Evolutionary conservation across 2,329 filamentous ascomycete species (phyloP).

Genomic region (Apiospora sp.): DNA sequence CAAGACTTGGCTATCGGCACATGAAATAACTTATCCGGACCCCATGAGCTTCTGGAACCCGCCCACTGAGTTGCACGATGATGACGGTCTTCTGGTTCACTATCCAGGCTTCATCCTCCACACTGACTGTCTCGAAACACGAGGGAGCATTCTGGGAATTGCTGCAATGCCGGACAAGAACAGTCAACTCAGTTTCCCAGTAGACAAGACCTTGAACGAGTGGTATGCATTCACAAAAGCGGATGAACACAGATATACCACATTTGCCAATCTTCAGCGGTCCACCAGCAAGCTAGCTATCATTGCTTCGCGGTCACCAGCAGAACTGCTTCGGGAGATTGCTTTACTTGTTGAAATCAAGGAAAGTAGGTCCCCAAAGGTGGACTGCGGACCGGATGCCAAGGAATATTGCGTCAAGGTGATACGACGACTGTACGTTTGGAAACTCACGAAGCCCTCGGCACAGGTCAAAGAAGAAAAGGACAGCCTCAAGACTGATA

Average conservation of each 20-base stretch:
- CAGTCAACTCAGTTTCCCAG: constrained; percentile 16
- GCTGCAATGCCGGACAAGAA: constrained; percentile 5
- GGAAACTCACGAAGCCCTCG: background rate
- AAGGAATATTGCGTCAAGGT: constrained; percentile 6
- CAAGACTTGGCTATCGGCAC: constrained; percentile 24
- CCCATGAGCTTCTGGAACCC: constrained; percentile 22
- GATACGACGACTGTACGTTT: constrained; percentile 18
- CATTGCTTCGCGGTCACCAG: constrained; percentile 7
- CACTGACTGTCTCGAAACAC: constrained; percentile 16
- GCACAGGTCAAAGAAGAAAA: background rate
- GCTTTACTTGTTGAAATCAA: constrained; percentile 23
- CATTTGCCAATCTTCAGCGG: background rate
- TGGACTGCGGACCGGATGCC: background rate
- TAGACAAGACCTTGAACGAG: constrained; percentile 24
- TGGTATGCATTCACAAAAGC: constrained; percentile 24
- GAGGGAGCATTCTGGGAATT: constrained; percentile 13
- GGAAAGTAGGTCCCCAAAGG: background rate
- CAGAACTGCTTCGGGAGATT: constrained; percentile 23
- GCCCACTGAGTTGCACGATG: background rate
- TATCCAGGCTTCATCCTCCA: constrained; percentile 25
- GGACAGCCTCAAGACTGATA: background rate
- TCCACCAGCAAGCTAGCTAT: constrained; percentile 19
- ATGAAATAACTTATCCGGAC: constrained; percentile 24
- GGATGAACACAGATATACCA: background rate
- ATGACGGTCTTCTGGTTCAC: constrained; percentile 21